Percentiles rank a stretch among this genome's conserved stretches.
phyloP scores from a whole-genome alignment of 129 eudicot genomes.

The Deinandra increscens region DNA sequence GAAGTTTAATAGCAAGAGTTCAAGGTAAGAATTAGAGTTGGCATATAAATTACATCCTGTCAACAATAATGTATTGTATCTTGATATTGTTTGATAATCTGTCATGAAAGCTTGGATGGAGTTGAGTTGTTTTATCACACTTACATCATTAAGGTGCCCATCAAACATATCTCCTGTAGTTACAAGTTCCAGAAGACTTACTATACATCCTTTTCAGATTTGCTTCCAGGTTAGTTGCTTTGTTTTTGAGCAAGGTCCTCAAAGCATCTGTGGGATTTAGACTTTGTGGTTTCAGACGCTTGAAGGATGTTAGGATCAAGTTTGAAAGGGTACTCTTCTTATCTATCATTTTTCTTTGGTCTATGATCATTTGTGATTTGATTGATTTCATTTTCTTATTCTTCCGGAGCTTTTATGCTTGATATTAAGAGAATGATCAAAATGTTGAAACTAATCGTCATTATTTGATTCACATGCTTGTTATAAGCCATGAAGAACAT shows the following conservation, averaged over 20 bases:
- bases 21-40: background rate
- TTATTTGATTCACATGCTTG: slow-evolving; percentile 4
- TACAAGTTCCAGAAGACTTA: slow-evolving; percentile 12
- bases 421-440: slow-evolving; percentile 1
- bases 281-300: slow-evolving; percentile 83
- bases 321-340: slow-evolving; percentile 58
- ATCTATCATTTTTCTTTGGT: slow-evolving; percentile 12
- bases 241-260: slow-evolving; percentile 70
- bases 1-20: slow-evolving; percentile 2
- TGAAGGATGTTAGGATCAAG: slow-evolving; percentile 74
- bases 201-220: slow-evolving; percentile 51
- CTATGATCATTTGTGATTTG: slow-evolving; percentile 2
- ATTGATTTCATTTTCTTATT: background rate
- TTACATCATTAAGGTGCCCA: background rate
- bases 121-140: background rate
- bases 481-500: slow-evolving; percentile 6
- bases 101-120: background rate
- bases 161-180: slow-evolving; percentile 1
- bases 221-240: slow-evolving; percentile 64
- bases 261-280: slow-evolving; percentile 85
- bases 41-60: background rate
- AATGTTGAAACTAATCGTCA: background rate
- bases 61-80: slow-evolving; percentile 1
- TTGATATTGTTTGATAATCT: background rate
- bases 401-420: slow-evolving; percentile 11